Evolutionary conservation across 768 basidiomycete genomes (phyloP), one percentile per base, ranked within the genome.

Genomic region (Sutorius australiensis): DNA sequence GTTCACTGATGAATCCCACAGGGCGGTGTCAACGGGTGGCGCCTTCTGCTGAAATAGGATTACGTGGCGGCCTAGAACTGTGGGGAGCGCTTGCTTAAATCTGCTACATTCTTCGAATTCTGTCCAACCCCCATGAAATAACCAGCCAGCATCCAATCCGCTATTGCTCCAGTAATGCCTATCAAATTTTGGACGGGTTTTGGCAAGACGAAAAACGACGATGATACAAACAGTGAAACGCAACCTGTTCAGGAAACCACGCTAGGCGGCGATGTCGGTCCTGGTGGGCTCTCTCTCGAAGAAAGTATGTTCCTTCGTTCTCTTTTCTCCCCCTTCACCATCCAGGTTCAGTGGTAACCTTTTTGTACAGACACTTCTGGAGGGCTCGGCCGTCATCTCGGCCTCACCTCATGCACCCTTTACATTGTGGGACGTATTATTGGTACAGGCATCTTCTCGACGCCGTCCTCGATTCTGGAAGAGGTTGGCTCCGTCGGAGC

Each of bases 391-490:
- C 74, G 80, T 37, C 80, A 82, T 58, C 68, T 82, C 1, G 80
- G 80, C 12, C 73, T 81, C 6, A 73, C 77, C 51, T 78, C 75
- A 36, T 82, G 79, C 51, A 82, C 80, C 1, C 72, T 82, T 58
- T 66, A 80, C 24, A 80, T 81, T 14, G 76, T 82, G 21, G 81
- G 81, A 1, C 68, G 74, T 34, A 78, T 83, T 53, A 81, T 83
- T 54, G 81, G 82, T 0, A 81, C 80, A 0, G 81, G 80, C 19
- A 82, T 84, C 58, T 83, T 83, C 68, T 79, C 80, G 0, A 82
- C 81, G 0, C 82, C 81, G 0, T 80, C 80, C 2, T 77, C 77
- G 0, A 83, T 84, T 59, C 73, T 84, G 17, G 71, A 69, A 0
- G 77, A 78, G 0, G 81, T 82, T 0, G 77, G 77, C n/a, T 81